Conservation (phyloP, 1,139 yeast genomes). For the Pichia sp. region DNA sequence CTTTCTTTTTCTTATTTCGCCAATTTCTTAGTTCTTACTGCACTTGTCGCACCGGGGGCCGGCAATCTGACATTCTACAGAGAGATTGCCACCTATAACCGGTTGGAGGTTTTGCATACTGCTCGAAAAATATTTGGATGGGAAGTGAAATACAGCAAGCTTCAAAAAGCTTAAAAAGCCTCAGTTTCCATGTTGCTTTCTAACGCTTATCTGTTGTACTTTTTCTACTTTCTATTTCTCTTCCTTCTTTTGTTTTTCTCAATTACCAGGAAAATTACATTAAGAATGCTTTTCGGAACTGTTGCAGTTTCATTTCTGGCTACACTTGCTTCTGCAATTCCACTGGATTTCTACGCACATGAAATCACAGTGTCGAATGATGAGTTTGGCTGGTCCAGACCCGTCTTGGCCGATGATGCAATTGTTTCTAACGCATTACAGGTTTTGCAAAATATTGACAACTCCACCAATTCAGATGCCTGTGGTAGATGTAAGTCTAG, state of each 20-base stretch:
- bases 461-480: constrained; percentile 16
- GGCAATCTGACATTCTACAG: no score
- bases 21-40: no score
- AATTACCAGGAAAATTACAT: constrained; percentile 1
- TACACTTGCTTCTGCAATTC: constrained; percentile 3
- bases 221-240: neutral
- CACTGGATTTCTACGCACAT: constrained; percentile 3
- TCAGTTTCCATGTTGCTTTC: no score
- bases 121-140: no score
- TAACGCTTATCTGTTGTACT: neutral
- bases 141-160: no score
- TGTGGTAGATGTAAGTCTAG: constrained; percentile 37
- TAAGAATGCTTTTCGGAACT: constrained; percentile 4
- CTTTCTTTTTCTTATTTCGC: no score
- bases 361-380: constrained; percentile 1
- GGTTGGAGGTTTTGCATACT: no score
- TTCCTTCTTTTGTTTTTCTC: constrained; percentile 1
- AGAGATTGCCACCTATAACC: no score
- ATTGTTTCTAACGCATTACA: constrained; percentile 5
- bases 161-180: no score
- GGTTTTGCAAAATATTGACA: constrained; percentile 12
- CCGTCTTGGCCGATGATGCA: constrained; percentile 2
- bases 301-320: constrained; percentile 6
- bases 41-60: no score
- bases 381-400: constrained; percentile 8